These are phyloP conservation scores for Tetrapisispora taiwanensis DNA, from an alignment of 805 yeast genomes.

Conservation along the genomic window DNA sequence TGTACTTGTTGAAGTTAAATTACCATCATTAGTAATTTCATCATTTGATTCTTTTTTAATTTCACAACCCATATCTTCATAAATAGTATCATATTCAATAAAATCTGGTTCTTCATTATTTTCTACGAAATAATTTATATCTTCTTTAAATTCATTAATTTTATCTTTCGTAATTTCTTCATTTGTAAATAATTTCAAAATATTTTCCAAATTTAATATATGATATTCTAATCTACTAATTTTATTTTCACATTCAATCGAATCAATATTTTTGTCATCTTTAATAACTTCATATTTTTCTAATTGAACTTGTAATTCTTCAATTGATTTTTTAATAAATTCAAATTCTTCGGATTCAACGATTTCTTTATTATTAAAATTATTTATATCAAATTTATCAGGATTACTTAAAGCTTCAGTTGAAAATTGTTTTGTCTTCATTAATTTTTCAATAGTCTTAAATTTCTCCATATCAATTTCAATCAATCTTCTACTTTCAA, in stretches of 20 bases:
- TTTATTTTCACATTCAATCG: constrained; percentile 33
- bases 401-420: constrained; percentile 82
- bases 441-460: constrained; percentile 84
- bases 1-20: constrained; percentile 10
- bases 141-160: constrained; percentile 72
- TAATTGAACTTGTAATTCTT: constrained; percentile 70
- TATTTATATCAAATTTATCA: constrained; percentile 32
- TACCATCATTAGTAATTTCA: background rate
- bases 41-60: constrained; percentile 30
- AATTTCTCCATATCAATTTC: constrained; percentile 87
- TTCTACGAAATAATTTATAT: constrained; percentile 86
- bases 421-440: constrained; percentile 88
- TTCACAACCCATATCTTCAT: constrained; percentile 64
- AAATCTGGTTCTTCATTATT: constrained; percentile 88
- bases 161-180: constrained; percentile 71
- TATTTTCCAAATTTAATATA: constrained; percentile 63
- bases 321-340: constrained; percentile 62
- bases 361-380: constrained; percentile 68
- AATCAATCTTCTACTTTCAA: constrained; percentile 65
- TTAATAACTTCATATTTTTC: constrained; percentile 71
- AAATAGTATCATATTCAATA: constrained; percentile 86
- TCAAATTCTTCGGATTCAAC: constrained; percentile 64
- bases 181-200: constrained; percentile 67
- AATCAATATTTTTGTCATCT: constrained; percentile 15
- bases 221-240: constrained; percentile 74